Evolutionary conservation across 495 filamentous ascomycete species (phyloP), one percentile per base, ranked within the genome.

Genomic region (Talaromyces ruber): DNA sequence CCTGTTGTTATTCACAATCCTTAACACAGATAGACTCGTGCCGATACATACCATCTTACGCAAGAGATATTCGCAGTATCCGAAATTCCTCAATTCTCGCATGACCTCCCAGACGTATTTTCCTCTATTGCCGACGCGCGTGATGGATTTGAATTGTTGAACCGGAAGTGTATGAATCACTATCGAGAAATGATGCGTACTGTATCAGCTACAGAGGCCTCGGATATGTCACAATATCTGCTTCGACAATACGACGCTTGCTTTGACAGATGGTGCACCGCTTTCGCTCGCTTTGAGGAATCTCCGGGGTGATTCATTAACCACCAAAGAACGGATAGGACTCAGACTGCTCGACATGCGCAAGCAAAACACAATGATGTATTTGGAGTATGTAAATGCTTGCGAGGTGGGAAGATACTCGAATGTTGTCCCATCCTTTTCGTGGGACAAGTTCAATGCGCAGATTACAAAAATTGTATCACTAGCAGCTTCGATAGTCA

Each of bases 391-490:
- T 8, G 52, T 43, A n/a, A 59, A 28, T 22, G 21, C 22, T 18
- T 32, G 26, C n/a, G 54, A 57, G 14, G 11, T 22, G 26, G 54
- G 7, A 34, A 30, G 26, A 32, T 57, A 32, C 21, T 57, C 29
- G 5, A 14, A 45, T 6, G 37, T 12, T 3, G 14, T 25, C 1
- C 43, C 62, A 3, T 21, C 25, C 1, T 61, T 57, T 12, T 7
- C 43, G 1, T 71, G 67, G 67, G 69, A 71, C 32, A 50, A 58
- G 11, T 68, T 65, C 45, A 65, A 62, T 43, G 14, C 47, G 12
- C 30, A 58, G 1, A 73, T 71, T 39, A 64, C 72, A 6, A 51
- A 68, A 25, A 67, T 75, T 22, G 61, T 73, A 6, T 43, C 54
- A 1, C 47, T 75, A 8, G 70, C 68, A 22, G 60, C 65, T 28